Base-by-base conservation (phyloP, 2,329 filamentous ascomycete species). In the Penicillium corylophilum region DNA sequence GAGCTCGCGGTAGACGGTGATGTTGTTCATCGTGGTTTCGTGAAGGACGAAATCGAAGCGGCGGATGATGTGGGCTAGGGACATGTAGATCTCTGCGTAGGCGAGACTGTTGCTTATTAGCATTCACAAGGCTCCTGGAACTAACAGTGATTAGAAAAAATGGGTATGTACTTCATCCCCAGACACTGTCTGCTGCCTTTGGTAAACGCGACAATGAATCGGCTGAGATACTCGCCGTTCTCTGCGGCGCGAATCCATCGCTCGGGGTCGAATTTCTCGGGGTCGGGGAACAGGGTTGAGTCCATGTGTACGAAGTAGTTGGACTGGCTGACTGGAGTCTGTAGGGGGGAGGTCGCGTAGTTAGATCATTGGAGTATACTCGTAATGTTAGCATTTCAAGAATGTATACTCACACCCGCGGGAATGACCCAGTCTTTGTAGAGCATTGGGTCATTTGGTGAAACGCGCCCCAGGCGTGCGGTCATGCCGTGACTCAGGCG, bases 271-370 rank as follows among this genome's bases (percentile, higher is more conserved):
- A 63, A 63, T 18, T 43, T 61, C 13, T 48, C 20, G 1, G 60
- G 60, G 2, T 60, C 49, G 0, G 60, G 60, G 48, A 63, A 63
- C 4, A 63, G 40, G 1, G 43, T 51, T 4, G 53, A 22, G 35
- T 63, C 60, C 60, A 62, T 63, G 24, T 62, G 60, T 6, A 63
- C 59, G 26, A 63, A 63, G 38, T 63, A 63, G 20, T 59, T 60
- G 7, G 60, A 63, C 40, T 63, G 60, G 45, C 60, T 63, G 22
- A 63, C 49, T 8, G 60, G 59, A 4, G 60, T 63, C 60, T 63
- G 24, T 4, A n/a, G 8, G 3, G 15, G 16, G 5, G 24, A 46
- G n/a, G n/a, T 23, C 26, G 23, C 9, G 22, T 15, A 2, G 35
- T 12, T 10, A 20, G 18, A 18, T 7, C 4, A 20, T 20, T 12